Conservation (phyloP, 192 early-diverging fungal species). For the Chytriomyces sp. region DNA sequence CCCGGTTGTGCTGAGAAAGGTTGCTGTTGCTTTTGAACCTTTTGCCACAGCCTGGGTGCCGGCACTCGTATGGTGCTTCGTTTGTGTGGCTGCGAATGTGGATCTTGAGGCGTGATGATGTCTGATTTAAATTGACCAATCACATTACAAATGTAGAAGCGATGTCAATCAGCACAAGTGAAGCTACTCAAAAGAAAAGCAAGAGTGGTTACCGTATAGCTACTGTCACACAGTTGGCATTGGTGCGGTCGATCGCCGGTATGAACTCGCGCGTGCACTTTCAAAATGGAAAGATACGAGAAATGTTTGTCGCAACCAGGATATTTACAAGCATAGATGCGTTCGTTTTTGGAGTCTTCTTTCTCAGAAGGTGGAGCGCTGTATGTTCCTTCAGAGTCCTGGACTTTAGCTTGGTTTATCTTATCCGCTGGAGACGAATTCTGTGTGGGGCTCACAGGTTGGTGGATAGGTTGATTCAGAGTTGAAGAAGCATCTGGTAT, state of each 20-base stretch:
- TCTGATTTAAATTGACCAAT: conserved; percentile 3
- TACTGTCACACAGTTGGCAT: background rate
- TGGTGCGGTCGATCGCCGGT: conserved; percentile 53
- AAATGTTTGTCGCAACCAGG: conserved; percentile 38
- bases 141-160: no score
- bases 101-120: conserved; percentile 42
- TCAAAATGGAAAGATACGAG: conserved; percentile 51
- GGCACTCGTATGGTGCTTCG: conserved; percentile 37
- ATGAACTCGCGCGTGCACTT: conserved; percentile 68
- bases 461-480: background rate
- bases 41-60: conserved; percentile 30
- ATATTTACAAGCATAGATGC: conserved; percentile 16
- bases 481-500: background rate
- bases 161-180: no score
- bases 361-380: background rate
- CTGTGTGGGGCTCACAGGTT: background rate
- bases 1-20: conserved; percentile 31
- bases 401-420: background rate
- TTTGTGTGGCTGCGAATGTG: conserved; percentile 34
- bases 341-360: background rate
- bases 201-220: background rate
- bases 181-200: background rate
- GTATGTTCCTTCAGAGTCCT: background rate
- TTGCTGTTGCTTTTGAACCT: conserved; percentile 35
- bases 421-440: background rate